Percentiles rank a stretch among this genome's conserved stretches.
Conservation (phyloP, 176 grass and related monocot genomes). For the Cymbopogon citratus region DNA sequence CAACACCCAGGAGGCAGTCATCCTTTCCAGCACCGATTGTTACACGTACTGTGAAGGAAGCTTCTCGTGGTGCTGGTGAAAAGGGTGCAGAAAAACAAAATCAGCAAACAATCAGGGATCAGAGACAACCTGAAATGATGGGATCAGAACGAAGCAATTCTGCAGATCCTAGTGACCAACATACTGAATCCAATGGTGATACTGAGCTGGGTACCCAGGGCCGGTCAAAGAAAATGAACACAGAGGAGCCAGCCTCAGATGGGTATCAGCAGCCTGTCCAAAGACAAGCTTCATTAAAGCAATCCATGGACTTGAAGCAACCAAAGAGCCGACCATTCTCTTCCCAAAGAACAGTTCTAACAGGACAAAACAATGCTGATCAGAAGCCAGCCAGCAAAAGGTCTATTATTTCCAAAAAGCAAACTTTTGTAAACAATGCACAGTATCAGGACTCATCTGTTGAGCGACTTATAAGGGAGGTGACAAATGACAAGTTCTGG, state of each 20-base stretch:
- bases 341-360: slow-evolving; percentile 41
- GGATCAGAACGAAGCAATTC: slow-evolving; percentile 47
- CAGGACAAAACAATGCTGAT: slow-evolving; percentile 51
- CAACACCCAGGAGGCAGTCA: slow-evolving; percentile 76
- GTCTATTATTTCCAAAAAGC: slow-evolving; percentile 75
- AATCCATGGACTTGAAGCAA: slow-evolving; percentile 60
- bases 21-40: slow-evolving; percentile 88
- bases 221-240: slow-evolving; percentile 47
- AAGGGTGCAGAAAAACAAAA: slow-evolving; percentile 54
- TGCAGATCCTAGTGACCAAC: slow-evolving; percentile 52
- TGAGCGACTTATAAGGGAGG: slow-evolving; percentile 90
- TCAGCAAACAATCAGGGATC: slow-evolving; percentile 37
- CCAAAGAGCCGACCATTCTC: slow-evolving; percentile 43
- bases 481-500: slow-evolving; percentile 98
- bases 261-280: slow-evolving; percentile 25
- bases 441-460: slow-evolving; percentile 90
- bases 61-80: slow-evolving; percentile 50
- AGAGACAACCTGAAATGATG: slow-evolving; percentile 59
- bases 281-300: slow-evolving; percentile 59
- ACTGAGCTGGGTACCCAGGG: slow-evolving; percentile 35
- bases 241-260: slow-evolving; percentile 50
- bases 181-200: slow-evolving; percentile 73
- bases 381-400: slow-evolving; percentile 70
- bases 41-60: slow-evolving; percentile 76
- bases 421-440: slow-evolving; percentile 43